Evolutionary conservation across 2,329 filamentous ascomycete genomes (phyloP).

Genomic region (Talaromyces sp.): DNA sequence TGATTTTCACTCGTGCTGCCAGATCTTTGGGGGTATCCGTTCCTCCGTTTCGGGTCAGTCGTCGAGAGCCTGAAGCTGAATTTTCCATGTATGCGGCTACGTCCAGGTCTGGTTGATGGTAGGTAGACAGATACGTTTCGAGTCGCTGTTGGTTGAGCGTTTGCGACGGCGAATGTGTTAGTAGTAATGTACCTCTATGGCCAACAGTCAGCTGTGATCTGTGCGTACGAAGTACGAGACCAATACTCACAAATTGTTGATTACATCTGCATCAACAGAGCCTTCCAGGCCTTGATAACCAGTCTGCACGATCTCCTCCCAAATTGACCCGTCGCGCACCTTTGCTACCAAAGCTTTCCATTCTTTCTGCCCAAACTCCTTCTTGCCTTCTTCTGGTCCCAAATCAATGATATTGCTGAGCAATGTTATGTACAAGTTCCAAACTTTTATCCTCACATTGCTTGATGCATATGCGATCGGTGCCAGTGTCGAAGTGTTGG

Average conservation of each 20-base stretch:
- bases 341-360: conserved; percentile 80
- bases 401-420: conserved; percentile 88
- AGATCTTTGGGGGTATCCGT: conserved; percentile 82
- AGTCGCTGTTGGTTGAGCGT: conserved; percentile 79
- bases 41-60: conserved; percentile 51
- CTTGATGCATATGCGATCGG: conserved; percentile 77
- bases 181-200: conserved; percentile 75
- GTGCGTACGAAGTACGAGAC: background rate
- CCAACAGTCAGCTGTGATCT: background rate
- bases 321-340: conserved; percentile 85
- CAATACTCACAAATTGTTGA: conserved; percentile 52
- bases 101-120: conserved; percentile 69
- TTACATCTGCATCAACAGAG: conserved; percentile 89
- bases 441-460: conserved; percentile 86
- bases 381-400: conserved; percentile 84
- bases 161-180: conserved; percentile 86
- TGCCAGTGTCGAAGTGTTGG: conserved; percentile 52
- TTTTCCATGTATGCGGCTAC: conserved; percentile 60
- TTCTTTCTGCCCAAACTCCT: conserved; percentile 76
- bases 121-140: conserved; percentile 81
- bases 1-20: conserved; percentile 79
- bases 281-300: conserved; percentile 87
- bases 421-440: conserved; percentile 93
- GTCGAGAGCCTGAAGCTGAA: conserved; percentile 31
- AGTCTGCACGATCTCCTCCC: conserved; percentile 84